Evolutionary conservation across 129 eudicot genomes (phyloP), one percentile per base, ranked within the genome.

Genomic region (Deinandra increscens): DNA sequence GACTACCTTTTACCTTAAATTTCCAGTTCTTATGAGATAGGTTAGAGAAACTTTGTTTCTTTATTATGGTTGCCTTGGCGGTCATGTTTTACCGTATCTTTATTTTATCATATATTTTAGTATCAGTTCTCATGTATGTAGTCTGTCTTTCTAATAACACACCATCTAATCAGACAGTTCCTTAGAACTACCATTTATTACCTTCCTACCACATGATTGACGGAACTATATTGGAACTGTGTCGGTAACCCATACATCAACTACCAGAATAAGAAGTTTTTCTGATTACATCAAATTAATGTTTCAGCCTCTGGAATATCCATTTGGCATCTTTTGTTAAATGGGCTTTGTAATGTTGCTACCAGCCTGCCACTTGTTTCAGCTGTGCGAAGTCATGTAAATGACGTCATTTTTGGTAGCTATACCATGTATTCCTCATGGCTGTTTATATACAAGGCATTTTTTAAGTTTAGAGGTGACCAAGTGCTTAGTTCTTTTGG

Each of bases 301-400:
- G 66, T 29, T 70, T 56, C 39, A 9, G 26, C 53, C 65, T 70
- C 38, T 20, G 53, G 22, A 39, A 55, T 14, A 51, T 48, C 46
- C 18, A 60, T 49, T 46, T 46, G 50, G 54, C 39, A 55, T 42
- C 74, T 55, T 38, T 7, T 53, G 18, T 18, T 18, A 9, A 39
- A 10, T 41, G 64, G 54, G 14, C 14, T 23, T 54, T 54, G 37
- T 39, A 20, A 20, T 39, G 22, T 70, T 41, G 55, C 54, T 38
- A 49, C 66, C 41, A 39, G 54, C 55, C 3, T 53, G 33, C 31
- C 11, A 18, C 31, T 54, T 20, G 66, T 55, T 69, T 55, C 65
- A 54, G 65, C 29, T 54, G 66, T 54, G 34, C 41, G 37, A 70
- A 58, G 33, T 15, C 55, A 55, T 70, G 66, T 38, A 53, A 18